Conservation (phyloP, 2,329 filamentous ascomycete genomes). For the Zymoseptoria pseudotritici region DNA sequence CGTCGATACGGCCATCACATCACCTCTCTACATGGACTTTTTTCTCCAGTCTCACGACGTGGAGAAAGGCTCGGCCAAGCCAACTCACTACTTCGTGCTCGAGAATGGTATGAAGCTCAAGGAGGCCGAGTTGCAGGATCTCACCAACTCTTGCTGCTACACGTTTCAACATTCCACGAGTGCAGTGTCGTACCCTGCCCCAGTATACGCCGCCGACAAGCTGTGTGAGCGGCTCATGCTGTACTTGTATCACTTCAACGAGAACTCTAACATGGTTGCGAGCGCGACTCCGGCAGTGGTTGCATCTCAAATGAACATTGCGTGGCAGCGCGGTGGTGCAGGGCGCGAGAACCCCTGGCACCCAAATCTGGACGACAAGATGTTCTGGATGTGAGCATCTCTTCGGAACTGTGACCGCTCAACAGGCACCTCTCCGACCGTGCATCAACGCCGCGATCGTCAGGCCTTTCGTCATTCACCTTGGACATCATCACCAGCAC, state of each 20-base stretch:
- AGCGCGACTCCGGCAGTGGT: background rate
- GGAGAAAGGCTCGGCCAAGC: constrained; percentile 6
- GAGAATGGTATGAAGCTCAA: constrained; percentile 10
- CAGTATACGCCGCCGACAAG: constrained; percentile 32
- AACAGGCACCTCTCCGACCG: no score
- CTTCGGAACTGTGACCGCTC: background rate
- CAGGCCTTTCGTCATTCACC: background rate
- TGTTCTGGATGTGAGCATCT: background rate
- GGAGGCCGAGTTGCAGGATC: constrained; percentile 10
- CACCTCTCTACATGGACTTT: constrained; percentile 13
- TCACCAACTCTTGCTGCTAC: constrained; percentile 27
- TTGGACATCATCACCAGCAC: background rate
- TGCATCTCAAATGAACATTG: background rate
- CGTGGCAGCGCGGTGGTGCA: background rate
- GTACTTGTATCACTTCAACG: constrained; percentile 19
- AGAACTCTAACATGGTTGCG: background rate
- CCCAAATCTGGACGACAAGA: background rate
- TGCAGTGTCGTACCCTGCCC: constrained; percentile 29
- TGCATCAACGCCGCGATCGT: background rate
- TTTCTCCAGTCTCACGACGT: constrained; percentile 17
- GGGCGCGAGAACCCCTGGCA: background rate
- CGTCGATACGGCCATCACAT: constrained; percentile 11
- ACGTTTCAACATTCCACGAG: constrained; percentile 25
- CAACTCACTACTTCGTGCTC: constrained; percentile 12
- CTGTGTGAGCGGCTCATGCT: constrained; percentile 31